Evolutionary conservation across 345 rosid genomes (phyloP).

Genomic region (Punica granatum): DNA sequence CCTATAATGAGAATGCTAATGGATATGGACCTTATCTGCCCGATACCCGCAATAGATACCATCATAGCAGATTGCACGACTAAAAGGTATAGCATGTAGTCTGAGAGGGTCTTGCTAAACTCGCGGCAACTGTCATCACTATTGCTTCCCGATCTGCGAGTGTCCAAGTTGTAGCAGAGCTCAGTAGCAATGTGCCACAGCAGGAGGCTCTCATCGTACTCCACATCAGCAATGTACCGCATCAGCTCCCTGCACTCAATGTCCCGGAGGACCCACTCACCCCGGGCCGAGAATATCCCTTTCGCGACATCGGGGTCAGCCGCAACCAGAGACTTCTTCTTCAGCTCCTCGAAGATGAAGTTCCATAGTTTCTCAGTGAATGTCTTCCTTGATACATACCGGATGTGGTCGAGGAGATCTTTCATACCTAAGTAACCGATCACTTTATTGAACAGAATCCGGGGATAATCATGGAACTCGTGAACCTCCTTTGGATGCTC

Average conservation of each 20-base stretch:
- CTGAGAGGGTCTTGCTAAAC: slow-evolving; percentile 12
- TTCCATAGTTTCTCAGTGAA: slow-evolving; percentile 41
- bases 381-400: slow-evolving; percentile 27
- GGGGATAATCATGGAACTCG: not conserved
- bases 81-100: slow-evolving; percentile 14
- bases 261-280: slow-evolving; percentile 44
- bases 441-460: not conserved
- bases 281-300: slow-evolving; percentile 42
- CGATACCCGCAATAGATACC: slow-evolving; percentile 8
- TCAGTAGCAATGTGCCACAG: slow-evolving; percentile 57
- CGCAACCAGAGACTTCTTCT: slow-evolving; percentile 25
- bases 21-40: slow-evolving; percentile 7
- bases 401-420: slow-evolving; percentile 26
- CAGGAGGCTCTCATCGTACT: slow-evolving; percentile 43
- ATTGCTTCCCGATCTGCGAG: not conserved
- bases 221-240: slow-evolving; percentile 24
- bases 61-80: slow-evolving; percentile 11
- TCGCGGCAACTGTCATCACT: not conserved
- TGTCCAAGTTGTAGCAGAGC: slow-evolving; percentile 23
- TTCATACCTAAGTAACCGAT: slow-evolving; percentile 13
- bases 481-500: slow-evolving; percentile 18
- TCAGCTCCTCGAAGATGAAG: slow-evolving; percentile 37
- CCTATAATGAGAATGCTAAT: not conserved
- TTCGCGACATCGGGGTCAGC: slow-evolving; percentile 33
- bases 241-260: slow-evolving; percentile 13